Base-by-base conservation (phyloP, 495 filamentous ascomycete genomes). In the Choiromyces venosus region DNA sequence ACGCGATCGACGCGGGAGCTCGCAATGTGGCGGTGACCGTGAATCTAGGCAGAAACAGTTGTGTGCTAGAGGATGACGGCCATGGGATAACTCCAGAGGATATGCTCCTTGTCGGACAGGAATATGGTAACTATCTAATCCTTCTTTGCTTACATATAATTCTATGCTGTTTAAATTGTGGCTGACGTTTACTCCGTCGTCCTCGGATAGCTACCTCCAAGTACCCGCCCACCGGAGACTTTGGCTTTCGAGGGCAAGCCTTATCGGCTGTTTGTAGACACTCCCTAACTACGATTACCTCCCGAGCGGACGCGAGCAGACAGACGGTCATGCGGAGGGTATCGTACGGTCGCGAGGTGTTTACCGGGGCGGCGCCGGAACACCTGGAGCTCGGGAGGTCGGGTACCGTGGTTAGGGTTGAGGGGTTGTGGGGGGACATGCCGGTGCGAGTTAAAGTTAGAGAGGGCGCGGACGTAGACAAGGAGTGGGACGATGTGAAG, bases 391-490 rank as follows among this genome's bases (percentile, higher is more conserved):
- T 81, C 10, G 74, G 84, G 6, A 86, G 90, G 52, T 87, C 92
- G 40, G 96, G 95, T 8, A 97, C 94, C 1, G 86, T 89, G 66
- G 89, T 95, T 12, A 87, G 86, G 6, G 92, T 97, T 4, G 89
- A 92, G 74, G 91, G 97, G 79, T 85, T 99, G 18, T 98, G 97
- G 82, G 95, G 94, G 1, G 93, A 92, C 67, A 93, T 99, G 90
- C 95, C 95, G 2, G 95, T 99, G 16, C 90, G 96, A n/a, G 90
- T 97, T 33, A 97, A 95, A 82, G 81, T 66, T 75, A 84, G 18
- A 82, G 71, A 77, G 39, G 56, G 69, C 2, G 73, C 68, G 56
- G 79, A 81, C n/a, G 73, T 88, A 3, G 90, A 93, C 38, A 86
- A 86, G 70, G 87, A 91, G 68, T 94, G 92, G 90, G 88, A 92